A percentile compares a stretch with the other conserved stretches of the same genome.
phyloP scores from a whole-genome alignment of 2,329 filamentous ascomycete species.

The Atkinsonella hypoxylon region DNA sequence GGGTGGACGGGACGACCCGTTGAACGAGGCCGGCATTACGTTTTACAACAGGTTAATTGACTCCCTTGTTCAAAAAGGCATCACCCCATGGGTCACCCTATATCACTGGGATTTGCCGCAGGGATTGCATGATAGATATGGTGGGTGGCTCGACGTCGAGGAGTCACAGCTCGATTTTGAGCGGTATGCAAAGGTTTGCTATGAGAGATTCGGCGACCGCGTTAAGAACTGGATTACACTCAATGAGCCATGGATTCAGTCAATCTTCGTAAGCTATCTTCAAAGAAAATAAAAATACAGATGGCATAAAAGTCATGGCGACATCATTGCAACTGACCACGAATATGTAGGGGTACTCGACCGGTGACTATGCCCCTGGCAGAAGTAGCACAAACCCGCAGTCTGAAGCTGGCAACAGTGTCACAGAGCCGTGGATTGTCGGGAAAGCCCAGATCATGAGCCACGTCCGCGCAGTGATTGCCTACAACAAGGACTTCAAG shows the following conservation, averaged over 20 bases:
- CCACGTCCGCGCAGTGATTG: constrained; percentile 20
- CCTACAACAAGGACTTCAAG: constrained; percentile 22
- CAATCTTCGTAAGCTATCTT: constrained; percentile 19
- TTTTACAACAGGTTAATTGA: constrained; percentile 51
- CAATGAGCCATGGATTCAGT: constrained; percentile 27
- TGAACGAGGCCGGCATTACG: constrained; percentile 48
- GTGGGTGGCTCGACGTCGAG: constrained; percentile 21
- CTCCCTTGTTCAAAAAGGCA: constrained; percentile 41
- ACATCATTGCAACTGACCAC: not conserved
- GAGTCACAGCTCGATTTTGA: constrained; percentile 23
- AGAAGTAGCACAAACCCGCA: constrained; percentile 12
- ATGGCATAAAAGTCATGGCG: not conserved
- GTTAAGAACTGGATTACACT: constrained; percentile 28
- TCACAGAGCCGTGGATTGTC: constrained; percentile 25
- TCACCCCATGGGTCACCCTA: constrained; percentile 49
- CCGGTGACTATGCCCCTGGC: constrained; percentile 23
- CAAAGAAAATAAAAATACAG: not conserved
- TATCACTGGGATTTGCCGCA: constrained; percentile 49
- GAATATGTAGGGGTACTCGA: constrained; percentile 18
- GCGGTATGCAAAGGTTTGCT: constrained; percentile 24
- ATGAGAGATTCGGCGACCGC: constrained; percentile 27
- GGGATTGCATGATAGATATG: constrained; percentile 23
- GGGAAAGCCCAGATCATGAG: constrained; percentile 25
- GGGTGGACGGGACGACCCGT: constrained; percentile 47
- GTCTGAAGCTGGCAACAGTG: constrained; percentile 14